These are phyloP conservation scores for Grosmannia huntii DNA, from an alignment of 2,329 filamentous ascomycete genomes.

Conservation along the genomic window DNA sequence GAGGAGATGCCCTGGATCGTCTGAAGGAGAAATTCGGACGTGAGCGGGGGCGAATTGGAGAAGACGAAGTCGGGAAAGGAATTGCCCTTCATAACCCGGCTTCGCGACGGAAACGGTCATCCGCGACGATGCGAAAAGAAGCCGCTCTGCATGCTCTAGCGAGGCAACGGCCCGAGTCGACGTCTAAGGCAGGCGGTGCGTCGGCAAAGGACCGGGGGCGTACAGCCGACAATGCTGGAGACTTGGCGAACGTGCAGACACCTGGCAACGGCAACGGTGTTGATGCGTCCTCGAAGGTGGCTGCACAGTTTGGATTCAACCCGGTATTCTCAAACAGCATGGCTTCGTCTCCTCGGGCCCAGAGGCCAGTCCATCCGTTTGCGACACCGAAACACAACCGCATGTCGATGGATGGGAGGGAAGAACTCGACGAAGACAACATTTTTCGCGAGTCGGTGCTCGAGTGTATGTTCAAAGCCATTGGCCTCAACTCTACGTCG, in stretches of 20 bases:
- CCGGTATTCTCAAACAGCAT: conserved; percentile 17
- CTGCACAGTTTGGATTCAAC: conserved; percentile 8
- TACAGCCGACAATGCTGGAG: conserved; percentile 52
- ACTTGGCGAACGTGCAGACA: conserved; percentile 34
- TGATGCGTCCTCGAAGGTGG: background rate
- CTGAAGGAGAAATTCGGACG: conserved; percentile 86
- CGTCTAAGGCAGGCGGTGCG: conserved; percentile 26
- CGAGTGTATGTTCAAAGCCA: conserved; percentile 90
- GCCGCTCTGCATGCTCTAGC: conserved; percentile 57
- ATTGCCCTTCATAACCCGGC: conserved; percentile 84
- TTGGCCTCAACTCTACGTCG: conserved; percentile 63
- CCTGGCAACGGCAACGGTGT: background rate
- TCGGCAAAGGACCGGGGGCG: conserved; percentile 28
- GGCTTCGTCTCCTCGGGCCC: conserved; percentile 30
- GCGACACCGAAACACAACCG: conserved; percentile 35
- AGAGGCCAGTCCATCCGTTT: conserved; percentile 43
- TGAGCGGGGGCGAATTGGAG: conserved; percentile 69
- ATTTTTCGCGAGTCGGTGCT: conserved; percentile 82
- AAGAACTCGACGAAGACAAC: conserved; percentile 76
- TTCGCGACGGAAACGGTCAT: conserved; percentile 57
- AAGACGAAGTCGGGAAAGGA: conserved; percentile 76
- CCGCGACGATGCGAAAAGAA: conserved; percentile 65
- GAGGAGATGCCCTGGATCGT: conserved; percentile 68
- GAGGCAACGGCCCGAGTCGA: conserved; percentile 28
- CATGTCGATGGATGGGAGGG: conserved; percentile 52